Evolutionary conservation across 23 red algal genomes (phyloP), one percentile per base, ranked within the genome.

Genomic region (Pyropia yezoensis): DNA sequence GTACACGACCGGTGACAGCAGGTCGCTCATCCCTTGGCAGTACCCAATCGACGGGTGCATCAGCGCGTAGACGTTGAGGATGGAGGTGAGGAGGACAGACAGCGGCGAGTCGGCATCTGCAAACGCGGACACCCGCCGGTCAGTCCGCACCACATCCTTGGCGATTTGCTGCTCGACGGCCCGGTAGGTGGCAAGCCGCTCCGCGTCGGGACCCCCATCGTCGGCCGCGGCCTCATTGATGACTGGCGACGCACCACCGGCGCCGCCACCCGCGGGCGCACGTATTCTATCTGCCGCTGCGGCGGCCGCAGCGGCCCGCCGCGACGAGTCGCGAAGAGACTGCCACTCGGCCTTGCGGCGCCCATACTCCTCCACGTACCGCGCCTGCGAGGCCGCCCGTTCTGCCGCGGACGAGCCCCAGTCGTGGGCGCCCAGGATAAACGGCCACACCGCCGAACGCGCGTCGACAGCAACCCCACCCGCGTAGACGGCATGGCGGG

Each of bases 1-100:
- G 33, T 77, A 83, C 1, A 98, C 18, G 52, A 98, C 68, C 14
- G 86, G 85, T 19, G 94, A 63, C 22, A 89, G 68, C 58, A 91
- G 78, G 71, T 98, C 94, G 12, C 85, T 91, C 94, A 98, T 98
- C 18, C 94, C 94, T 61, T 98, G 94, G 60, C 94, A 98, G 66
- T 98, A 98, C 29, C 85, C 83, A 28, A 88, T 74, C 62, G 52
- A 61, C 27, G 65, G 69, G 54, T 98, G 67, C 50, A 75, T 88
- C 24, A 66, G 67, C 7, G 94, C 80, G 77, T 98, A 89, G 11
- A 85, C 57, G 22, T 85, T 83, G 49, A 98, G 66, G 32, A 98
- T 82, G 30, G 63, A 67, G 23, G 68, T 73, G 79, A 98, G 67
- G 5, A 70, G 52, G 7, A 27, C 16, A 0, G 66, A 61, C 3